Base-by-base conservation (phyloP, 164 flowering plant species). In the Cinnamomum chago region DNA sequence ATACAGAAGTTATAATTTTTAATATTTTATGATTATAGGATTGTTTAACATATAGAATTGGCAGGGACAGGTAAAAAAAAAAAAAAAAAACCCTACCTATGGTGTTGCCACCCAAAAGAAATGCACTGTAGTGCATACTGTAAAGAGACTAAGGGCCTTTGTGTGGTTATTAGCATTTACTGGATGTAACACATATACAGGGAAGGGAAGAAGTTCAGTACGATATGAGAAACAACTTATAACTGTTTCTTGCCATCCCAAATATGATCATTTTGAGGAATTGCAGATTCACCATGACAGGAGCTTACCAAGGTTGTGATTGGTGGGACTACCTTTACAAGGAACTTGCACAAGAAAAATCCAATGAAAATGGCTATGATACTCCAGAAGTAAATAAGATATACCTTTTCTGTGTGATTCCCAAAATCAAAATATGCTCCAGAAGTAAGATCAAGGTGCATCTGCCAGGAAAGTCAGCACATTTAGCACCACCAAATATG, bases 391-490 rank as follows among this genome's bases (percentile, higher is more conserved):
- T 15, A 14, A 55, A 55, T 15, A 13, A 47, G 77, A 20, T 67
- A 28, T 87, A 93, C 99, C 96, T 90, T 89, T 79, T 92, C 98
- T 15, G 96, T 89, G 79, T 95, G 97, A 76, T 90, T 90, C 28
- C 98, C 98, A 79, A 84, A 95, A 83, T 95, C 98, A 83, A 87
- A 89, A 79, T 95, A 95, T 75, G 92, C 90, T 83, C 98, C 98
- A 79, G 83, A 72, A 58, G 74, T 77, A 70, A 83, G 75, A 80
- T 93, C 93, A 75, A 88, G 84, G 77, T 95, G 98, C 90, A 92
- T 90, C 98, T 93, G 89, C 68, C 40, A 76, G 74, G 62, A 74
- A 27, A 81, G 15, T 47, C 35, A 73, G 50, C n/a, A 50, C 22
- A 60, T 28, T 67, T 35, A 40, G 68, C 50, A 28, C 58, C 50